Evolutionary conservation across 331 rosid species (phyloP), one percentile per base, ranked within the genome.

Genomic region (Phaseolus coccineus): DNA sequence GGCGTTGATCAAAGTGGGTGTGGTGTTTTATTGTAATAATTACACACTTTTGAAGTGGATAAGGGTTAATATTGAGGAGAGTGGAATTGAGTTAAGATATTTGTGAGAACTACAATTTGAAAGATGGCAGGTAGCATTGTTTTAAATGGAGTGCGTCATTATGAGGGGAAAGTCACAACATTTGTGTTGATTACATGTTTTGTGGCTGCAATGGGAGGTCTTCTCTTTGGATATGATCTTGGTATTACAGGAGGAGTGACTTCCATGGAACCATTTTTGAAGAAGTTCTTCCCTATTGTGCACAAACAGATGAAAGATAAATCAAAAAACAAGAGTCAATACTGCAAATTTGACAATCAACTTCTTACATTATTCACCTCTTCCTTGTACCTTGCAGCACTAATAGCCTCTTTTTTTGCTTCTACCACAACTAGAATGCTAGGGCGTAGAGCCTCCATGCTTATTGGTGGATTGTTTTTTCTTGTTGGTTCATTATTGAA

Each of bases 311-410:
- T 80, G 83, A 72, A 72, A 35, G 59, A 66, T 51, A 50, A 72
- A 12, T 0, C 70, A 4, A 1, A 16, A 0, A 42, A 11, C 0
- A 62, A n/a, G 1, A 80, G 22, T 14, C 50, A 80, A 13, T 80
- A 80, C 2, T 80, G 83, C 6, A 72, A 80, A 51, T 72, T 62
- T 28, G 68, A 80, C 37, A 80, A 73, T 1, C 33, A 46, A 14
- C 73, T 80, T n/a, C 83, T 80, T 52, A 71, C 83, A 4, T n/a
- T 71, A 4, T 80, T 80, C n/a, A 80, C 83, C 39, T 80, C 78
- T 35, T 80, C 83, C 66, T 15, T 80, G 3, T 80, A 80, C 33
- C 73, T 80, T 16, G 74, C 83, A 0, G 78, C 78, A 51, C 1
- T 80, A 5, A 2, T 80, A 25, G 67, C 83, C 19, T 80, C 73